Evolutionary conservation across 2,329 filamentous ascomycete genomes (phyloP).

Genomic region (Xylariaceae sp.): DNA sequence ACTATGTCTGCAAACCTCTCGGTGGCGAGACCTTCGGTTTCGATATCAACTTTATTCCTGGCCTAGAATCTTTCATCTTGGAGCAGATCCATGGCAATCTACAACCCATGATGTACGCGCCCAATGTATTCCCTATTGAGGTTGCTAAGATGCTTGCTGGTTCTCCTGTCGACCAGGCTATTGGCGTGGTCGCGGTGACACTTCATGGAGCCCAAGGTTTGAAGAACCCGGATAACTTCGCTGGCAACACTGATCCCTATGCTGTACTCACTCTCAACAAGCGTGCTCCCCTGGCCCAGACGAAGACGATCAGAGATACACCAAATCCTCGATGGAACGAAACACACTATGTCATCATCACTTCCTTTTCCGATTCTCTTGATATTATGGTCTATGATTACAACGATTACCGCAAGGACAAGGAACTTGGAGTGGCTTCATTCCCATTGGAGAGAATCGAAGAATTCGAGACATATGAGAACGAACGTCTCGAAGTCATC

Average conservation of each 20-base stretch:
- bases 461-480: constrained; percentile 72
- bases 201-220: constrained; percentile 87
- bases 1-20: constrained; percentile 96
- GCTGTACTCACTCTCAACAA: constrained; percentile 79
- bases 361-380: constrained; percentile 81
- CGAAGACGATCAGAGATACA: constrained; percentile 82
- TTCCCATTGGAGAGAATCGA: constrained; percentile 83
- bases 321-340: constrained; percentile 92
- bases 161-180: constrained; percentile 88
- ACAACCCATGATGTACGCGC: constrained; percentile 95
- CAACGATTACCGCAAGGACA: constrained; percentile 95
- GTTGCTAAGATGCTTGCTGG: constrained; percentile 97
- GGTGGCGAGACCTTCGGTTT: constrained; percentile 95
- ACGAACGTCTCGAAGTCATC: constrained; percentile 78
- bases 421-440: constrained; percentile 82
- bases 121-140: constrained; percentile 97
- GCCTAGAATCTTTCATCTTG: constrained; percentile 86
- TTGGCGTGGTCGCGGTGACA: constrained; percentile 88
- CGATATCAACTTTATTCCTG: constrained; percentile 98
- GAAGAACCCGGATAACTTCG: constrained; percentile 93
- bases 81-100: constrained; percentile 95
- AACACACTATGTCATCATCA: constrained; percentile 92
- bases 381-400: constrained; percentile 85
- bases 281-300: constrained; percentile 75
- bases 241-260: constrained; percentile 88